Conservation (phyloP, 2,329 filamentous ascomycete genomes). For the Penicillium sp. region DNA sequence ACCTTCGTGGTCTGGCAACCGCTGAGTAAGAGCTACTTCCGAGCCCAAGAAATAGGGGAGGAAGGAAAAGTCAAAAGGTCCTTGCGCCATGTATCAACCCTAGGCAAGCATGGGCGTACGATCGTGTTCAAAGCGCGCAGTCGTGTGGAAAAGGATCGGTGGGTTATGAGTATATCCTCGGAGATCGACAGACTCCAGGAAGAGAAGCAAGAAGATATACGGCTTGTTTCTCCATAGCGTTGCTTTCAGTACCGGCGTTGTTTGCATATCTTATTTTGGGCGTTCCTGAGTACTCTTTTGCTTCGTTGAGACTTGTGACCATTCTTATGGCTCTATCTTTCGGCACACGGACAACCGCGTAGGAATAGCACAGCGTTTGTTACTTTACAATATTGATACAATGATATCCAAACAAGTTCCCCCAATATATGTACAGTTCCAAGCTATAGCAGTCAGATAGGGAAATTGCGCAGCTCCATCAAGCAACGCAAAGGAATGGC, state of each 20-base stretch:
- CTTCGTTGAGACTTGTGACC: neutral
- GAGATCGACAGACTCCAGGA: constrained; percentile 61
- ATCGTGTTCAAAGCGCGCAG: constrained; percentile 64
- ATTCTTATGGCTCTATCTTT: neutral
- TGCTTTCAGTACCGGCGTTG: neutral
- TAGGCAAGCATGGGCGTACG: constrained; percentile 59
- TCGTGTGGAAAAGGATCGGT: constrained; percentile 63
- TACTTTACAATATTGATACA: constrained; percentile 19
- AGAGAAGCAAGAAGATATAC: constrained; percentile 48
- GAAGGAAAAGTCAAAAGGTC: constrained; percentile 44
- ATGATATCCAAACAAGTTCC: constrained; percentile 6
- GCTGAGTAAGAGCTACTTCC: constrained; percentile 55
- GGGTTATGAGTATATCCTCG: constrained; percentile 62
- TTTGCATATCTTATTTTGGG: constrained; percentile 8
- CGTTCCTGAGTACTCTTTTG: constrained; percentile 3
- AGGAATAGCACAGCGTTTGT: neutral
- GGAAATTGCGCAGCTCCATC: constrained; percentile 3
- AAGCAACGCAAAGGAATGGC: constrained; percentile 4
- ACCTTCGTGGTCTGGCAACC: constrained; percentile 66
- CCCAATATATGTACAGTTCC: constrained; percentile 11
- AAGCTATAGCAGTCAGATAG: neutral
- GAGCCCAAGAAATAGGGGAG: constrained; percentile 39
- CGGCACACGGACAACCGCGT: neutral
- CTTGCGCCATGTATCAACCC: constrained; percentile 56
- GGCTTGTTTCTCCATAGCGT: constrained; percentile 35